Percentiles rank a stretch among this genome's conserved stretches.
Conservation (phyloP, 768 basidiomycete genomes). For the Macrolepiota albuminosa region DNA sequence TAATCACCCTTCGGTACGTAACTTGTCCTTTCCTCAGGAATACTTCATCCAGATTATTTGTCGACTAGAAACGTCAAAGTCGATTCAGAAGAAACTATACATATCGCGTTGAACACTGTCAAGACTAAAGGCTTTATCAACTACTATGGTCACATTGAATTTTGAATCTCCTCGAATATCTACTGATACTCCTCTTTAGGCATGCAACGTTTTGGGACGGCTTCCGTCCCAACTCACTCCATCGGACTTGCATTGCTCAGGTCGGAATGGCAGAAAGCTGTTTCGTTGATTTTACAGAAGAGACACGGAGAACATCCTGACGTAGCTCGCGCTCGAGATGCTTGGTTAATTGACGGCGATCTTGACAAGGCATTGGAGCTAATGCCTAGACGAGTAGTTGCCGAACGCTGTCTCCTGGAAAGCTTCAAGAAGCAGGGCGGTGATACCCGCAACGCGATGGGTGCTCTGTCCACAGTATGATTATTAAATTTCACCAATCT, state of each 20-base stretch:
- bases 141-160: slow-evolving; percentile 71
- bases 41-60: neutral
- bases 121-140: slow-evolving; percentile 92
- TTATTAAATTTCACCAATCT: slow-evolving; percentile 2
- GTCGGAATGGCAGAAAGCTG: slow-evolving; percentile 87
- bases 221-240: slow-evolving; percentile 90
- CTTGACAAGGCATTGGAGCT: slow-evolving; percentile 75
- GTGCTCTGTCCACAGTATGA: slow-evolving; percentile 77
- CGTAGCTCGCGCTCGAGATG: slow-evolving; percentile 75
- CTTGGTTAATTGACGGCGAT: slow-evolving; percentile 84
- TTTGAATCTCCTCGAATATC: slow-evolving; percentile 2
- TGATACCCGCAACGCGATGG: slow-evolving; percentile 79
- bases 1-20: slow-evolving; percentile 85
- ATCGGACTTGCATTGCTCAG: slow-evolving; percentile 89
- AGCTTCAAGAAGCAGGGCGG: slow-evolving; percentile 79
- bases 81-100: slow-evolving; percentile 65
- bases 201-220: slow-evolving; percentile 99
- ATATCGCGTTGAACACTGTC: slow-evolving; percentile 71
- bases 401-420: slow-evolving; percentile 89
- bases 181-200: slow-evolving; percentile 39
- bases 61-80: slow-evolving; percentile 77
- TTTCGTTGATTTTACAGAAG: slow-evolving; percentile 74
- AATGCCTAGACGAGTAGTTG: slow-evolving; percentile 90
- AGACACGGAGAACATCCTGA: slow-evolving; percentile 93
- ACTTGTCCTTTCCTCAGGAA: neutral